Evolutionary conservation across 345 rosid genomes (phyloP).

Genomic region (Eucalyptus camaldulensis): DNA sequence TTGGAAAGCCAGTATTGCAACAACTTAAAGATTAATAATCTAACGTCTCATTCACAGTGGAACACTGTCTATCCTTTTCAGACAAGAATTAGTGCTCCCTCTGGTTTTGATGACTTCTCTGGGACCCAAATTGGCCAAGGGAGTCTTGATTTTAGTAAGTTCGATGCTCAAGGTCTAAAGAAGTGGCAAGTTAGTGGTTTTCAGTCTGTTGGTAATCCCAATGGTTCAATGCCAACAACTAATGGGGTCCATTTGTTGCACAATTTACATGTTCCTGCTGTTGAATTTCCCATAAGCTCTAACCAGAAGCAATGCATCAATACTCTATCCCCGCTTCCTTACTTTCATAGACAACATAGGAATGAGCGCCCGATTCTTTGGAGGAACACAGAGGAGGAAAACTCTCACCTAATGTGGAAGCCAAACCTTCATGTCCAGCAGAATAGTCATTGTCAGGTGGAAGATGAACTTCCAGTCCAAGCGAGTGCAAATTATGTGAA

Average conservation of each 20-base stretch:
- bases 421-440: conserved; percentile 33
- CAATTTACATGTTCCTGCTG: conserved; percentile 15
- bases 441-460: conserved; percentile 15
- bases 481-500: conserved; percentile 10
- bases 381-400: conserved; percentile 39
- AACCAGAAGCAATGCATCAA: conserved; percentile 39
- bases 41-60: conserved; percentile 5
- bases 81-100: conserved; percentile 11
- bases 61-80: conserved; percentile 21
- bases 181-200: conserved; percentile 30
- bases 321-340: conserved; percentile 25
- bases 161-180: conserved; percentile 20
- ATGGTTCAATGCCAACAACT: conserved; percentile 20
- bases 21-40: conserved; percentile 8
- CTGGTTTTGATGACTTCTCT: conserved; percentile 19
- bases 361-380: conserved; percentile 27
- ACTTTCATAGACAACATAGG: conserved; percentile 19
- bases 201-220: conserved; percentile 16
- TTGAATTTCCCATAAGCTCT: conserved; percentile 25
- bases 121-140: conserved; percentile 14
- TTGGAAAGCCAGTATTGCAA: conserved; percentile 10
- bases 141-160: conserved; percentile 2
- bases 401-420: conserved; percentile 25
- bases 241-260: conserved; percentile 27
- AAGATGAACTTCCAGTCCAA: conserved; percentile 24